A percentile compares a stretch with the other conserved stretches of the same genome.
phyloP scores from a whole-genome alignment of 2,329 filamentous ascomycete genomes.

The Xylariaceae sp. region DNA sequence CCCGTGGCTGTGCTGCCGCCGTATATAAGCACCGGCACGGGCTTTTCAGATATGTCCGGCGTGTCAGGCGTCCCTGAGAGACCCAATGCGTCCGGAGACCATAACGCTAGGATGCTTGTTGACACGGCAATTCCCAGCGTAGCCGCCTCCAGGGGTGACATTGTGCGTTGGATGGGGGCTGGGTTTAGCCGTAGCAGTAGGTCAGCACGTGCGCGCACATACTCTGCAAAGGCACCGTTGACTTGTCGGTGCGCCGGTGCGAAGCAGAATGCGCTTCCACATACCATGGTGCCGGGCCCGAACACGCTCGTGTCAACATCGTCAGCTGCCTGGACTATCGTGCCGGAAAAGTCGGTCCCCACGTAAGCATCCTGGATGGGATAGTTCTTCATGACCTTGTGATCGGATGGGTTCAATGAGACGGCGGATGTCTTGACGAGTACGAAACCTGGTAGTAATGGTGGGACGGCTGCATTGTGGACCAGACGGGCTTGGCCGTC shows the following conservation, averaged over 20 bases:
- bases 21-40: slow-evolving; percentile 24
- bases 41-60: not conserved
- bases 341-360: slow-evolving; percentile 1
- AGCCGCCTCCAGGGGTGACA: slow-evolving; percentile 5
- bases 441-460: not conserved
- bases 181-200: slow-evolving; percentile 5
- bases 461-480: not conserved
- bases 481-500: not conserved
- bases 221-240: slow-evolving; percentile 16
- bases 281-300: slow-evolving; percentile 9
- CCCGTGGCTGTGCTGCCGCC: slow-evolving; percentile 17
- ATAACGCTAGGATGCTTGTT: slow-evolving; percentile 7
- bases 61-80: not conserved
- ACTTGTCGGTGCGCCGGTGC: not conserved
- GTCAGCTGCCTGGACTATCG: not conserved
- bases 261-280: not conserved
- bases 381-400: slow-evolving; percentile 1
- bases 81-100: not conserved
- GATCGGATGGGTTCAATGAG: slow-evolving; percentile 6
- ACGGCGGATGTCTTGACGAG: slow-evolving; percentile 4
- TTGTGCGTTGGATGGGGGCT: no score
- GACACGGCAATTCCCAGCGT: slow-evolving; percentile 6
- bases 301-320: not conserved
- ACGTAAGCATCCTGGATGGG: not conserved
- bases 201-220: slow-evolving; percentile 5